Evolutionary conservation across 1,139 yeast genomes (phyloP), one percentile per base, ranked within the genome.

Genomic region (Geotrichum restrictum): DNA sequence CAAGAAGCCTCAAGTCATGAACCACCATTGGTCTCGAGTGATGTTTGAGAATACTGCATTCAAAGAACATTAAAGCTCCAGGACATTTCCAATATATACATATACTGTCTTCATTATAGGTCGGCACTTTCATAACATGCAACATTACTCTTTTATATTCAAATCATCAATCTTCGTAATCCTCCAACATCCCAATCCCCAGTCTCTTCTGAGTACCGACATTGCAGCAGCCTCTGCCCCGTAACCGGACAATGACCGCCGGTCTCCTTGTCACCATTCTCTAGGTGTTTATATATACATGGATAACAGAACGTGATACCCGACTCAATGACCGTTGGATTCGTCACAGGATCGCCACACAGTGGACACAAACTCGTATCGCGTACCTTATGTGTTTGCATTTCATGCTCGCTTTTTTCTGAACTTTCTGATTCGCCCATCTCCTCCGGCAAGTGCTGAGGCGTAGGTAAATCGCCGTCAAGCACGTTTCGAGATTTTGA

Each of bases 271-370:
- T 69, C 72, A 6, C 69, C 69, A 16, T 71, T 72, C 31, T 77
- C 75, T 48, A 91, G 74, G 62, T 81, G 80, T 52, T 80, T 78
- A 64, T 81, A 81, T 19, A 91, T 88, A 68, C 98, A 93, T 11
- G 88, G 80, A 66, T 91, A 91, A 68, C 96, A 91, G 60, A 86
- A 87, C 0, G 89, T 95, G 58, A 82, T 82, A 0, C 98, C 98
- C 0, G 98, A 88, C 64, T 91, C 98, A 42, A 91, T 80, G 4
- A 86, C 80, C 0, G 96, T 89, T 1, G 96, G 96, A 61, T 87
- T 88, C 33, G 78, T 78, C 5, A 89, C 77, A 16, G 70, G 74
- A 10, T 79, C 71, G 31, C 77, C 71, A 62, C 98, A 93, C n/a
- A 91, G 66, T 0, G 94, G 89, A 67, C 98, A 91, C 16, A 18